phyloP scores from a whole-genome alignment of 73 alveolate genomes.

The Paramecium pentaurelia region DNA sequence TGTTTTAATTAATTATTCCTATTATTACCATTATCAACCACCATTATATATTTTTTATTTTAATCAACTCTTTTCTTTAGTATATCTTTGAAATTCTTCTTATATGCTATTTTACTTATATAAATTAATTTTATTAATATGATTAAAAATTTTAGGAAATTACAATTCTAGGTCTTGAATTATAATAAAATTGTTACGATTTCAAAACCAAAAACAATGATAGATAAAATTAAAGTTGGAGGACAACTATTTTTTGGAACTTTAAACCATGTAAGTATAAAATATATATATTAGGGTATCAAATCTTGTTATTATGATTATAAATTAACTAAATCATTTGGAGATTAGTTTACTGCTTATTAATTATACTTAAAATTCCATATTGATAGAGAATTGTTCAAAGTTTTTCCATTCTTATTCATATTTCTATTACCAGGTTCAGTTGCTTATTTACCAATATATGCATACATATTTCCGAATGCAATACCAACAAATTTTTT shows the following conservation, averaged over 20 bases:
- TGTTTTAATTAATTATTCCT: not conserved
- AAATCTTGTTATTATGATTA: not conserved
- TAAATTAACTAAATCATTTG: not conserved
- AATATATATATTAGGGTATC: not conserved
- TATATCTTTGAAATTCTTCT: not conserved
- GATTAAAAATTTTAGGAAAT: not conserved
- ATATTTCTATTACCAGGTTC: not conserved
- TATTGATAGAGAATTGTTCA: not conserved
- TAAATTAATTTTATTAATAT: not conserved
- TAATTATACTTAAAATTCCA: not conserved
- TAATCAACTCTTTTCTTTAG: not conserved
- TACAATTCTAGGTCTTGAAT: not conserved
- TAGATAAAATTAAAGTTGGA: not conserved
- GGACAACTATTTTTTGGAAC: not conserved
- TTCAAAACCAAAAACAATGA: not conserved
- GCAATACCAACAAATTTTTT: not conserved
- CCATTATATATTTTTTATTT: too few relatives aligned
- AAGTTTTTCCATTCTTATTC: not conserved
- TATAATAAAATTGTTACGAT: not conserved
- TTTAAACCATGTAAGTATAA: not conserved
- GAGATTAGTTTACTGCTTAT: not conserved
- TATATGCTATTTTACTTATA: too few relatives aligned
- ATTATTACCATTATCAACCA: not conserved
- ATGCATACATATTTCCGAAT: not conserved
- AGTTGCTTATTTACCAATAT: not conserved